phyloP scores from a whole-genome alignment of 306 rosid species.

The Prunus dulcis region DNA sequence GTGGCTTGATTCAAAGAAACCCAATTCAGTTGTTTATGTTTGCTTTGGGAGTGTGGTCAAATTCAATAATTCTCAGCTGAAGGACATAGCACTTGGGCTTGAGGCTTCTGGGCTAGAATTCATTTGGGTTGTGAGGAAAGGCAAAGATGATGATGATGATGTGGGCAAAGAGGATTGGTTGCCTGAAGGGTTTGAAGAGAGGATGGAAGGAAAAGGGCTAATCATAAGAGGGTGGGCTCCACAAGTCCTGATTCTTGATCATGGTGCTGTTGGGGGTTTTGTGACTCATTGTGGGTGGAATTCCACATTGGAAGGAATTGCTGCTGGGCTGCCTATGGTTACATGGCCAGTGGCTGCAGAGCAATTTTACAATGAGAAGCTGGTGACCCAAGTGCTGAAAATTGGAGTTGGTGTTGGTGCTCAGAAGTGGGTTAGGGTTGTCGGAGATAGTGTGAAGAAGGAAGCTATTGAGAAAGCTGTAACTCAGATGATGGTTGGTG shows the following conservation, averaged over 20 bases:
- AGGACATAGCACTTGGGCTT: constrained; percentile 34
- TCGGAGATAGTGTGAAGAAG: constrained; percentile 24
- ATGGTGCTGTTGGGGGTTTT: constrained; percentile 35
- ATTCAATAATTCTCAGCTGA: constrained; percentile 25
- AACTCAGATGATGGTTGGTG: constrained; percentile 35
- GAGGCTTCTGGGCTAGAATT: constrained; percentile 31
- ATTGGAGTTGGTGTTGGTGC: constrained; percentile 35
- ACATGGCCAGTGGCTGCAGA: constrained; percentile 43
- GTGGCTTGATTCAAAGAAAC: constrained; percentile 28
- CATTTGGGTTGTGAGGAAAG: constrained; percentile 43
- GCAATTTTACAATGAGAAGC: constrained; percentile 43
- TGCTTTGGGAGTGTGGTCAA: constrained; percentile 34
- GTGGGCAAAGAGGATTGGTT: constrained; percentile 13
- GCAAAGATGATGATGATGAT: background rate
- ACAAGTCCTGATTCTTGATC: constrained; percentile 39
- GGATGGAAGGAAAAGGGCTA: constrained; percentile 31
- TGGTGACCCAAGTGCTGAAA: constrained; percentile 28
- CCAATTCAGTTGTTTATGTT: constrained; percentile 32
- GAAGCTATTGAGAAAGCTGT: constrained; percentile 35
- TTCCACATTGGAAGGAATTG: constrained; percentile 35
- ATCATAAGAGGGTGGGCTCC: constrained; percentile 47
- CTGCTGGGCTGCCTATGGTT: constrained; percentile 40
- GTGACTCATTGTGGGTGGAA: constrained; percentile 59
- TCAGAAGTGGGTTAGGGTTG: constrained; percentile 14
- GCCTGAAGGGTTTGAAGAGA: constrained; percentile 39